Conservation (phyloP, 495 filamentous ascomycete species). For the Aspergillus coremiiformis region DNA sequence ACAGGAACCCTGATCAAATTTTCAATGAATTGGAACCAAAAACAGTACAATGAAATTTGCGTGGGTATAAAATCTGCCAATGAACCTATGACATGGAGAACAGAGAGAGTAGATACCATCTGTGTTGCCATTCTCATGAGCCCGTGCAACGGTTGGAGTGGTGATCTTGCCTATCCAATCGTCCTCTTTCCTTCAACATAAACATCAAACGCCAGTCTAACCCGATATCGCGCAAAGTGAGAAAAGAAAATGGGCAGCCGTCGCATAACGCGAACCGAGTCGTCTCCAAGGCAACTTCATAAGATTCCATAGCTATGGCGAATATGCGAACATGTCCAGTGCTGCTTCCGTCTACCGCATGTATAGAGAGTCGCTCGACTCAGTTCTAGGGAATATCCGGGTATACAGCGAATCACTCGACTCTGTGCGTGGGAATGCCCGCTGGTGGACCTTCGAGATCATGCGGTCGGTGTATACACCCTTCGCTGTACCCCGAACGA, state of each 20-base stretch:
- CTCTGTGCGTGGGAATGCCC: slow-evolving; percentile 38
- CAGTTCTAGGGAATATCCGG: slow-evolving; percentile 36
- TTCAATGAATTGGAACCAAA: neutral
- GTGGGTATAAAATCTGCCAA: neutral
- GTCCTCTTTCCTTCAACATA: neutral
- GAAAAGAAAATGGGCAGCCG: neutral
- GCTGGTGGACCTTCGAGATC: slow-evolving; percentile 37
- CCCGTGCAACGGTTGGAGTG: neutral
- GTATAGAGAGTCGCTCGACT: slow-evolving; percentile 38
- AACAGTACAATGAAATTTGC: neutral
- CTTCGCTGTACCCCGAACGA: slow-evolving; percentile 36
- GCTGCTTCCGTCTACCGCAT: slow-evolving; percentile 24
- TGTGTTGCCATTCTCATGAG: neutral
- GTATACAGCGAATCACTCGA: slow-evolving; percentile 39
- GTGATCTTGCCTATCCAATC: neutral
- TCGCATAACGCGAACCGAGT: neutral
- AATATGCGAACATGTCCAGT: neutral
- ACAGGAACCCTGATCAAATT: no score
- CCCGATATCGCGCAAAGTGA: neutral
- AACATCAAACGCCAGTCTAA: neutral
- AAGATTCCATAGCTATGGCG: neutral
- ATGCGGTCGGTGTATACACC: slow-evolving; percentile 40
- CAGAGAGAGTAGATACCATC: neutral
- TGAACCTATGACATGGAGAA: slow-evolving; percentile 5
- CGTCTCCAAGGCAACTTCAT: neutral